Base-by-base conservation (phyloP, 176 grass and related monocot species). In the Ensete ventricosum region DNA sequence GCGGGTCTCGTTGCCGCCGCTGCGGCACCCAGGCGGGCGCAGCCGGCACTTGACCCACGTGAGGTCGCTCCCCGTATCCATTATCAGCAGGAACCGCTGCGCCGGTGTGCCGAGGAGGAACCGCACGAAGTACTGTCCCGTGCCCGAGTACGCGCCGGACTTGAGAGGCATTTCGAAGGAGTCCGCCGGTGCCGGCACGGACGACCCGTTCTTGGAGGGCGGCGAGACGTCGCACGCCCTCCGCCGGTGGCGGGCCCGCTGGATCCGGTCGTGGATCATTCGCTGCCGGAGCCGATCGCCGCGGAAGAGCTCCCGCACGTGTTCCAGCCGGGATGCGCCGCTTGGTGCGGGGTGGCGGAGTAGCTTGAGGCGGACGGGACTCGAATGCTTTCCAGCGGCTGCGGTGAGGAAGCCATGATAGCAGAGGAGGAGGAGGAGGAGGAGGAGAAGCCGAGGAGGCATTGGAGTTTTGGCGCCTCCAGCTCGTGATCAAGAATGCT, bases 31-130 rank as follows among this genome's bases (percentile, higher is more conserved):
- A 21, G 17, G 52, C 73, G 70, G 67, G 55, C 48, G 59, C 48
- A 8, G 64, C 24, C 17, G 85, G 80, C 93, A 97, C 83, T 92
- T 98, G 66, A 89, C 85, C 95, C 95, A 98, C 27, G 95, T 93
- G 78, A 98, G 73, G 63, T 91, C 90, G 75, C 85, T 98, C 3
- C 88, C 95, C 0, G 86, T 98, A 78, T 93, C 88, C 7, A 84
- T 75, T 16, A 62, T 85, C 14, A 98, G 76, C 49, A 59, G 69
- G 72, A 80, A 93, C 7, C 80, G 80, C 49, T 72, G 84, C 9
- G 95, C 90, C 13, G 95, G 95, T 26, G 95, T 98, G 48, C 95
- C 95, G n/a, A 98, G 54, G 2, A 82, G 88, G 58, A 93, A 90
- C 1, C 75, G 72, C 72, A 91, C 95, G 11, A 98, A 76, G 80